phyloP scores from a whole-genome alignment of 352 stramenopile species.

The Globisporangium heterothallicum region DNA sequence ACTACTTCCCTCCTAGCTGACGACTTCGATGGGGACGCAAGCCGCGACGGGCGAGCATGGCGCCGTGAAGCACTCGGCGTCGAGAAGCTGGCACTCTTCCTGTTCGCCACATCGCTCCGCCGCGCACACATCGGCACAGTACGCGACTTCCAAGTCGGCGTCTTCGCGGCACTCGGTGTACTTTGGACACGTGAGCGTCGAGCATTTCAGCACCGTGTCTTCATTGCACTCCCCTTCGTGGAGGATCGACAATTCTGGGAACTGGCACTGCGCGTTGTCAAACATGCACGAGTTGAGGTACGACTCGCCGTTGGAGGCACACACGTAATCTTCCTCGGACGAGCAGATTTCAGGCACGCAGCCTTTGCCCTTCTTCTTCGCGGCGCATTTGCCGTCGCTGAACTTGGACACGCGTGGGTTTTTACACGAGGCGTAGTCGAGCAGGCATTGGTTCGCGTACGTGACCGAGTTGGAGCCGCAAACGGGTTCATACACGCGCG shows the following conservation, averaged over 20 bases:
- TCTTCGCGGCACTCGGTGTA: conserved; percentile 43
- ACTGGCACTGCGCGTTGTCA: conserved; percentile 18
- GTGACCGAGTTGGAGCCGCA: conserved; percentile 61
- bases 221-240: conserved; percentile 43
- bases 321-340: conserved; percentile 22
- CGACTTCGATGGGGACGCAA: conserved; percentile 31
- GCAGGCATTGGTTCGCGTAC: conserved; percentile 55
- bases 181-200: conserved; percentile 36
- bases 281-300: conserved; percentile 34
- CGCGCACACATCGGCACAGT: conserved; percentile 50
- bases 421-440: conserved; percentile 41
- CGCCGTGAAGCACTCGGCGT: conserved; percentile 46
- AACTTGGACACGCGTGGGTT: conserved; percentile 30
- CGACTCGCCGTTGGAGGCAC: conserved; percentile 27
- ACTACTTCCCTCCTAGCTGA: conserved; percentile 5
- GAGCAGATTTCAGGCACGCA: conserved; percentile 42
- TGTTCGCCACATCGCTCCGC: conserved; percentile 38
- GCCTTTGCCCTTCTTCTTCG: conserved; percentile 13
- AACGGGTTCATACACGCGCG: conserved; percentile 35
- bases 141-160: conserved; percentile 23
- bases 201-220: conserved; percentile 35
- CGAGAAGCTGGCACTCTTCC: conserved; percentile 38
- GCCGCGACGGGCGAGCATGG: conserved; percentile 51
- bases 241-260: conserved; percentile 24
- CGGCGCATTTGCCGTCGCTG: conserved; percentile 34